Percentiles rank a stretch among this genome's conserved stretches.
phyloP scores from a whole-genome alignment of 1,139 yeast species.

The Meyerozyma carpophila region DNA sequence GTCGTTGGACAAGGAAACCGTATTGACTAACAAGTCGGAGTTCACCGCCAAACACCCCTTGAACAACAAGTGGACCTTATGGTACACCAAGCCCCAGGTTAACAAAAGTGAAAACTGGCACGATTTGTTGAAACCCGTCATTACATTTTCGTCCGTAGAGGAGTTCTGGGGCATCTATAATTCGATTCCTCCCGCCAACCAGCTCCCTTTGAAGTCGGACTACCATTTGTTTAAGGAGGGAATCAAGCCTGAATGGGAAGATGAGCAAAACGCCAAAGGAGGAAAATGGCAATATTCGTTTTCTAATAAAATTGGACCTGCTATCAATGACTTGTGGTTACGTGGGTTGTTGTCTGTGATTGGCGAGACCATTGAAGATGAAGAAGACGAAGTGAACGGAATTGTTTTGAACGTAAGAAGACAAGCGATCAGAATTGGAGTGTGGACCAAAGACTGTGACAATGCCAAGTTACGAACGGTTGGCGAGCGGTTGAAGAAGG shows the following conservation, averaged over 20 bases:
- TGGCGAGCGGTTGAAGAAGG: constrained; percentile 82
- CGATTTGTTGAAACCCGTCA: constrained; percentile 88
- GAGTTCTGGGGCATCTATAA: constrained; percentile 99
- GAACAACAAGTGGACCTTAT: constrained; percentile 89
- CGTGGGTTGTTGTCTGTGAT: constrained; percentile 84
- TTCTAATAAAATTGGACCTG: constrained; percentile 61
- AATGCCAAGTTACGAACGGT: constrained; percentile 58
- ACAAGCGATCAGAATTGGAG: constrained; percentile 76
- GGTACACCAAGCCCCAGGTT: constrained; percentile 95
- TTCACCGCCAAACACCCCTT: constrained; percentile 86
- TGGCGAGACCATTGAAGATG: constrained; percentile 93
- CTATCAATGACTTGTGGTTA: constrained; percentile 89
- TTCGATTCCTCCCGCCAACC: constrained; percentile 88
- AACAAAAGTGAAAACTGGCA: constrained; percentile 84
- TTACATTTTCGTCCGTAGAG: constrained; percentile 87
- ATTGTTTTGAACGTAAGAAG: constrained; percentile 87
- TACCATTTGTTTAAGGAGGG: constrained; percentile 94
- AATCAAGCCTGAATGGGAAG: constrained; percentile 99
- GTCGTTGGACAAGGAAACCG: constrained; percentile 50
- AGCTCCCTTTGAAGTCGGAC: constrained; percentile 88
- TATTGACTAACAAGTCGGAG: constrained; percentile 62
- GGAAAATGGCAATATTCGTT: constrained; percentile 84
- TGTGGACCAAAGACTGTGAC: constrained; percentile 88
- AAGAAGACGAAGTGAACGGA: constrained; percentile 89
- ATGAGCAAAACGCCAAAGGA: constrained; percentile 77